Conservation (phyloP, 345 rosid genomes). For the Eutrema japonicum region DNA sequence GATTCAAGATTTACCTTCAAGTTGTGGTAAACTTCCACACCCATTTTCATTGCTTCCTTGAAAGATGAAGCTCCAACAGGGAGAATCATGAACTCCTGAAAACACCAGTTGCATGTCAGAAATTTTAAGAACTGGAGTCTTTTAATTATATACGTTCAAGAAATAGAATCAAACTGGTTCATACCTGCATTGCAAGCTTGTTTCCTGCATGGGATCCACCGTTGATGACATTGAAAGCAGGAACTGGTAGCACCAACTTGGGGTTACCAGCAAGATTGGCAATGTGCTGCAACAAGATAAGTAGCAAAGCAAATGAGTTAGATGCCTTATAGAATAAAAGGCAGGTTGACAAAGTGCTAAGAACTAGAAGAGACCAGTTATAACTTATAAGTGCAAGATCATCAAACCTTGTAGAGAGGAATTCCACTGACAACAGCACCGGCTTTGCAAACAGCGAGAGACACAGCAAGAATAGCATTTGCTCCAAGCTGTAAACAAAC, state of each 20-base stretch:
- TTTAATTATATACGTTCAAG: not conserved
- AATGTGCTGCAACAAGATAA: constrained; percentile 47
- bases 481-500: constrained; percentile 72
- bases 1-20: constrained; percentile 61
- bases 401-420: constrained; percentile 80
- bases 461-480: constrained; percentile 91
- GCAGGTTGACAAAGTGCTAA: not conserved
- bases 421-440: constrained; percentile 68
- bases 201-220: constrained; percentile 99
- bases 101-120: not conserved
- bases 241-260: constrained; percentile 81
- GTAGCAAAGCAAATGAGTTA: constrained; percentile 10
- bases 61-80: constrained; percentile 90
- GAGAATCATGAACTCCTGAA: constrained; percentile 95
- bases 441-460: constrained; percentile 94
- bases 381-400: not conserved
- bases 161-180: not conserved
- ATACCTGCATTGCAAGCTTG: constrained; percentile 93
- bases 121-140: not conserved
- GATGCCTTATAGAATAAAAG: not conserved
- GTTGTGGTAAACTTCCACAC: constrained; percentile 94
- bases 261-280: constrained; percentile 89
- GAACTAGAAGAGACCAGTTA: not conserved
- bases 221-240: constrained; percentile 94
- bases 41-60: constrained; percentile 98